A percentile compares a stretch with the other conserved stretches of the same genome.
These are phyloP conservation scores for Termitomyces sp. DNA, from an alignment of 768 basidiomycete species.

Conservation along the genomic window DNA sequence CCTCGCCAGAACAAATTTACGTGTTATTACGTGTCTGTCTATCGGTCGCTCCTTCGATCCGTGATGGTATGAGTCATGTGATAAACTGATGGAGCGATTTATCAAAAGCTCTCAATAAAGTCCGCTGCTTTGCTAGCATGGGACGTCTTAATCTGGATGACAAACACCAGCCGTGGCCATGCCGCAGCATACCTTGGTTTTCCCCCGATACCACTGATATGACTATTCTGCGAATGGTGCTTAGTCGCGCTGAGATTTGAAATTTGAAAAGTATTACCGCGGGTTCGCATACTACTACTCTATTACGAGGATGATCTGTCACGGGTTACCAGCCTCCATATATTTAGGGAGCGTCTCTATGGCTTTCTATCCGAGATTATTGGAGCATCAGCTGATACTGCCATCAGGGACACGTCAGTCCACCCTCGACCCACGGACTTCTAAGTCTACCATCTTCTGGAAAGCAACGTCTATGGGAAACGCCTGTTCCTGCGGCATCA, in stretches of 20 bases:
- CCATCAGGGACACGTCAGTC: no score
- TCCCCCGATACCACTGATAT: neutral
- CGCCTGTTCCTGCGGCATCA: neutral
- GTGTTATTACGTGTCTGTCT: neutral
- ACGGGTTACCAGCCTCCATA: no score
- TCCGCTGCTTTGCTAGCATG: neutral
- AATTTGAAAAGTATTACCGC: neutral
- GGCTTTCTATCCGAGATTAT: neutral
- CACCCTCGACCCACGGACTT: no score
- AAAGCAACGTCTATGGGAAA: slow-evolving; percentile 2
- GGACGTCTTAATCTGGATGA: neutral
- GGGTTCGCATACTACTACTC: neutral
- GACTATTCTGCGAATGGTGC: neutral
- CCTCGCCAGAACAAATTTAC: no score
- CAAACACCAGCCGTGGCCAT: neutral
- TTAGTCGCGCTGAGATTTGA: no score
- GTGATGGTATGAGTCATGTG: slow-evolving; percentile 1
- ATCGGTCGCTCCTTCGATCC: slow-evolving; percentile 14
- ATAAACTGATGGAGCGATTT: neutral
- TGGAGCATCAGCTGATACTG: no score
- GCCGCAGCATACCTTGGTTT: neutral
- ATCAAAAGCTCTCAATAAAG: neutral
- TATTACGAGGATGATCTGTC: no score
- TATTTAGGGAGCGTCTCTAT: no score
- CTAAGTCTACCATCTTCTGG: neutral